Base-by-base conservation (phyloP, 768 basidiomycete genomes). In the Boletus vermiculosoides region DNA sequence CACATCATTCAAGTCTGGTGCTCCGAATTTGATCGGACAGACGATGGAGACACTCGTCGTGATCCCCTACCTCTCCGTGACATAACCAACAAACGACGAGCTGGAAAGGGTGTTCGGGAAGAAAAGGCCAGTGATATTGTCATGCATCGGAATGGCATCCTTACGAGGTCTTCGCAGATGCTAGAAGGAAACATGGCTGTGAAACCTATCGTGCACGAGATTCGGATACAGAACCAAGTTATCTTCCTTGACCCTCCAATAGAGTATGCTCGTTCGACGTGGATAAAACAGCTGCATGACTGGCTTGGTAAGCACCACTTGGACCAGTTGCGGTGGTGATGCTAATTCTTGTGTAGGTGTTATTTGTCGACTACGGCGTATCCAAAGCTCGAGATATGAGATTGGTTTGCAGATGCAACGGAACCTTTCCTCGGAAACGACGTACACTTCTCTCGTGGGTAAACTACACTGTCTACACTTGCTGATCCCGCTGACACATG, bases 221-320 rank as follows among this genome's bases (percentile, higher is more conserved):
- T 98, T 60, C 84, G 95, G 74, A 98, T 98, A 81, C 91, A 95
- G 68, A 97, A 99, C 69, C 97, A 99, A 70, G 93, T 98, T 61
- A 98, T 99, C 72, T 98, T 97, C 77, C 80, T 98, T 50, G 96
- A 98, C 70, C 97, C 97, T 28, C 97, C 97, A 57, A 92, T 98
- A 76, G 96, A 98, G 71, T 84, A 91, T 64, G 94, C 96, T 0
- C 85, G 95, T 41, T 84, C 89, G 49, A 88, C 83, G 10, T 98
- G 95, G 95, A 82, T 95, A 58, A 82, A 80, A 45, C 90, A 95
- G 68, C 74, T 97, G 58, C 95, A 98, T 64, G 87, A 89, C 56
- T 92, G 92, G 87, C 77, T 98, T 15, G 92, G 91, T 88, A 58
- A 40, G 74, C 59, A 4, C 13, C 50, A 16, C 39, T 25, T 28